These are phyloP conservation scores for Penicillium sp. DNA, from an alignment of 2,329 filamentous ascomycete genomes.

Conservation along the genomic window DNA sequence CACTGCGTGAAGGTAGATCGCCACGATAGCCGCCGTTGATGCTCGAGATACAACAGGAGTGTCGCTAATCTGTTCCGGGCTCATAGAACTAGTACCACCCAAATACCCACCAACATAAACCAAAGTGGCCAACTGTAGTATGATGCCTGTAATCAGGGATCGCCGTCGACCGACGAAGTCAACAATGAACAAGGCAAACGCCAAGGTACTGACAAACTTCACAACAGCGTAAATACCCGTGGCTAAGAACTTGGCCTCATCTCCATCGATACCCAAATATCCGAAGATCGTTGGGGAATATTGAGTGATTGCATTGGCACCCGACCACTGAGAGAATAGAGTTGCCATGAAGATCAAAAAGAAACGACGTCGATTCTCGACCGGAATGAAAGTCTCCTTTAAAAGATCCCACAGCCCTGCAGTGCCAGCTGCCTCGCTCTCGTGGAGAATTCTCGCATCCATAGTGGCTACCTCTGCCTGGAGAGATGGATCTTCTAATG, in stretches of 20 bases:
- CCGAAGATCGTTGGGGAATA: conserved; percentile 49
- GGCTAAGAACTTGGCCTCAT: conserved; percentile 40
- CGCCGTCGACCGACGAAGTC: conserved; percentile 47
- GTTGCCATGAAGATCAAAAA: conserved; percentile 44
- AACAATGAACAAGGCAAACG: conserved; percentile 49
- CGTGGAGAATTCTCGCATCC: conserved; percentile 34
- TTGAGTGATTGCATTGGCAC: conserved; percentile 48
- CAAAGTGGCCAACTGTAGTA: conserved; percentile 45
- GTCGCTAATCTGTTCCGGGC: conserved; percentile 19
- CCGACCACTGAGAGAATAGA: conserved; percentile 47
- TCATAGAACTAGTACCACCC: conserved; percentile 29
- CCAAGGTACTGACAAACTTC: conserved; percentile 47
- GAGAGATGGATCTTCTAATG: conserved; percentile 40
- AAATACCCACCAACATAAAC: conserved; percentile 47
- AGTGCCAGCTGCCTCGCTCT: conserved; percentile 38
- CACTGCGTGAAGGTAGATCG: conserved; percentile 50
- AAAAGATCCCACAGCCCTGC: conserved; percentile 33
- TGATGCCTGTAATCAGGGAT: conserved; percentile 40
- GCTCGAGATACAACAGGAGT: conserved; percentile 28
- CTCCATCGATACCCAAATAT: conserved; percentile 38
- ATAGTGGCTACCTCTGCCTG: conserved; percentile 14
- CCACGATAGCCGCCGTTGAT: conserved; percentile 45
- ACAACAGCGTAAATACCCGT: conserved; percentile 48
- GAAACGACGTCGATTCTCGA: conserved; percentile 44
- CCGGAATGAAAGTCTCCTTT: conserved; percentile 39